Evolutionary conservation across 2,329 filamentous ascomycete genomes (phyloP).

Genomic region (Purpureocillium takamizusanense): DNA sequence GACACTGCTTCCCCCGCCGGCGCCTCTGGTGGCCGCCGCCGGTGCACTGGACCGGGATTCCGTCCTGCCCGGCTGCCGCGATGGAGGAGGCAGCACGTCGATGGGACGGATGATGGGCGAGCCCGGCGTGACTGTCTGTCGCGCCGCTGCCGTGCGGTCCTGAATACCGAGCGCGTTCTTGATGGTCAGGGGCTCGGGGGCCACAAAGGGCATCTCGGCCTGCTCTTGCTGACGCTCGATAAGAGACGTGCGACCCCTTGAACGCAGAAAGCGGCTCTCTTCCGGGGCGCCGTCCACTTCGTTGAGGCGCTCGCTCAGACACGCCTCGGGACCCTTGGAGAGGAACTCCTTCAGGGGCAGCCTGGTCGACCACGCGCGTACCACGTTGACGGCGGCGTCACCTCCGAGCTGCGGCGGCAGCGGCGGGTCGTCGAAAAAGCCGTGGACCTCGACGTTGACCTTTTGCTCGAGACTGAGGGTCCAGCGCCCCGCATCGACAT

Average conservation of each 20-base stretch:
- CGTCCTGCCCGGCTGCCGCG: no score
- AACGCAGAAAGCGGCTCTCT: constrained; percentile 17
- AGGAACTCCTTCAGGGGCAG: constrained; percentile 45
- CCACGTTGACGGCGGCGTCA: constrained; percentile 12
- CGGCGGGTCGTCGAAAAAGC: constrained; percentile 47
- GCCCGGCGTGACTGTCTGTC: constrained; percentile 12
- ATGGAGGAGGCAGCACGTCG: constrained; percentile 7
- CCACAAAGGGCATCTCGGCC: no score
- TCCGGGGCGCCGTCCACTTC: constrained; percentile 23
- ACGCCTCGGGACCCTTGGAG: constrained; percentile 43
- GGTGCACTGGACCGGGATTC: no score
- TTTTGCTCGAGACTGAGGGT: constrained; percentile 40
- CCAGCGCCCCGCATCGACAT: constrained; percentile 24
- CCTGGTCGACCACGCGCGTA: constrained; percentile 42
- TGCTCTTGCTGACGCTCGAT: constrained; percentile 5
- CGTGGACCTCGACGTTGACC: constrained; percentile 46
- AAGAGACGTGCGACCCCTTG: constrained; percentile 17
- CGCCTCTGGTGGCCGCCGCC: no score
- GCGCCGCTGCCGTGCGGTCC: constrained; percentile 11
- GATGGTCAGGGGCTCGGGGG: constrained; percentile 9
- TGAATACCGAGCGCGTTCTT: constrained; percentile 24
- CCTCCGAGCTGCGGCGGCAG: background rate
- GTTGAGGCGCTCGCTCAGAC: constrained; percentile 42
- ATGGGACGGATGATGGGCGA: constrained; percentile 23
- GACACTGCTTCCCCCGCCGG: no score